phyloP scores from a whole-genome alignment of 257 asterid genomes.

The Solanum corneliomulleri region DNA sequence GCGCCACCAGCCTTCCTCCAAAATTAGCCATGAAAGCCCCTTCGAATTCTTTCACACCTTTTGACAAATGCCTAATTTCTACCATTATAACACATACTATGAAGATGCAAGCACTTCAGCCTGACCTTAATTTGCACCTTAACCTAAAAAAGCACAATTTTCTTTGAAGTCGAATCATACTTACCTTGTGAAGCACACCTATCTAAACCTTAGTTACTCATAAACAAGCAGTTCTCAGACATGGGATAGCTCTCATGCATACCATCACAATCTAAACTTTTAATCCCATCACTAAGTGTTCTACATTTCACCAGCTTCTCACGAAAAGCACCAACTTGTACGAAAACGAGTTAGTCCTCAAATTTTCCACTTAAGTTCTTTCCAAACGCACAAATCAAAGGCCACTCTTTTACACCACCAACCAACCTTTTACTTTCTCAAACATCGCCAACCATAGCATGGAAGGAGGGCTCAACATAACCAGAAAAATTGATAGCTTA shows the following conservation, averaged over 20 bases:
- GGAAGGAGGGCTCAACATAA: background rate
- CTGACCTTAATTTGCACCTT: background rate
- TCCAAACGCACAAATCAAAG: background rate
- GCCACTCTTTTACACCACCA: background rate
- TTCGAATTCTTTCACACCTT: background rate
- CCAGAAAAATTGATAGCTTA: background rate
- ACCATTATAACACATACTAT: background rate
- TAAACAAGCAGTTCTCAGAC: background rate
- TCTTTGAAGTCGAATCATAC: background rate
- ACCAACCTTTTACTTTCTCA: background rate
- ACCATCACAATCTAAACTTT: background rate
- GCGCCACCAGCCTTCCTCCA: background rate
- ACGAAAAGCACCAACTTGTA: background rate
- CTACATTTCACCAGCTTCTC: background rate
- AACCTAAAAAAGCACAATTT: background rate
- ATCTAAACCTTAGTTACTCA: background rate
- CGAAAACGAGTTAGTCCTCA: background rate
- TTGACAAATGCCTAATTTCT: background rate
- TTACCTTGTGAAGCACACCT: background rate
- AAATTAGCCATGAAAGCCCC: background rate
- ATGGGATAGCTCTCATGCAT: background rate
- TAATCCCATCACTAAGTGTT: background rate
- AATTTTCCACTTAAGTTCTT: background rate
- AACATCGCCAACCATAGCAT: background rate
- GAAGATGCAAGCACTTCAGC: background rate